Evolutionary conservation across 1,139 yeast species (phyloP).

Genomic region (Scheffersomyces lignicola): DNA sequence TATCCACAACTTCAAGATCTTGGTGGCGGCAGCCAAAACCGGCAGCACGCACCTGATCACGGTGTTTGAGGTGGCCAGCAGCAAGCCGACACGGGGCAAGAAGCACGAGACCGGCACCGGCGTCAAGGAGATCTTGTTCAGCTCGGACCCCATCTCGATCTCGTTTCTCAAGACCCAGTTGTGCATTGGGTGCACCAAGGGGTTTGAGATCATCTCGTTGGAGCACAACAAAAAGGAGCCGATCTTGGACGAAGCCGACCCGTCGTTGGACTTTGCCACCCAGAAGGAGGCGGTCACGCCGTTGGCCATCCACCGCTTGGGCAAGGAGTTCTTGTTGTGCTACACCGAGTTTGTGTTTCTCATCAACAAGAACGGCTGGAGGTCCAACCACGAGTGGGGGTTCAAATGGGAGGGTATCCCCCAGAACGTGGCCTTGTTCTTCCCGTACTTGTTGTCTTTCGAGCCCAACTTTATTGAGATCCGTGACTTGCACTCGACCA

Average conservation of each 20-base stretch:
- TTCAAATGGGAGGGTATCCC: constrained; percentile 97
- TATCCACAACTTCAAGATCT: constrained; percentile 81
- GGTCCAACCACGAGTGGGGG: constrained; percentile 91
- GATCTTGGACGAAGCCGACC: constrained; percentile 91
- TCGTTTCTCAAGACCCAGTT: constrained; percentile 85
- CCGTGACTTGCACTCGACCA: constrained; percentile 86
- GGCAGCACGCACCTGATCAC: constrained; percentile 74
- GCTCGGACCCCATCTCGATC: constrained; percentile 87
- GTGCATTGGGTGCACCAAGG: constrained; percentile 95
- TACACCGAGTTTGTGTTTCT: constrained; percentile 93
- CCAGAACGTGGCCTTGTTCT: constrained; percentile 87
- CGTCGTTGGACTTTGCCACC: constrained; percentile 93
- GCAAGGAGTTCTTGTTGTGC: constrained; percentile 81
- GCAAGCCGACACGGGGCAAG: constrained; percentile 56
- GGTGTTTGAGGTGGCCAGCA: constrained; percentile 76
- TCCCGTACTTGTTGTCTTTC: constrained; percentile 89
- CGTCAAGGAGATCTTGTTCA: constrained; percentile 74
- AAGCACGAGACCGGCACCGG: constrained; percentile 35
- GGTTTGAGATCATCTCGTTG: constrained; percentile 88
- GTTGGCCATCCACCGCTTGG: constrained; percentile 85
- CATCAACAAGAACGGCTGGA: constrained; percentile 95
- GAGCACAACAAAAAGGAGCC: constrained; percentile 77
- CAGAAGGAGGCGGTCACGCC: constrained; percentile 82
- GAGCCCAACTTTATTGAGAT: constrained; percentile 90
- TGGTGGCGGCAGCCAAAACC: constrained; percentile 87